Conservation (phyloP, 768 basidiomycete species). For the Suillus plorans region DNA sequence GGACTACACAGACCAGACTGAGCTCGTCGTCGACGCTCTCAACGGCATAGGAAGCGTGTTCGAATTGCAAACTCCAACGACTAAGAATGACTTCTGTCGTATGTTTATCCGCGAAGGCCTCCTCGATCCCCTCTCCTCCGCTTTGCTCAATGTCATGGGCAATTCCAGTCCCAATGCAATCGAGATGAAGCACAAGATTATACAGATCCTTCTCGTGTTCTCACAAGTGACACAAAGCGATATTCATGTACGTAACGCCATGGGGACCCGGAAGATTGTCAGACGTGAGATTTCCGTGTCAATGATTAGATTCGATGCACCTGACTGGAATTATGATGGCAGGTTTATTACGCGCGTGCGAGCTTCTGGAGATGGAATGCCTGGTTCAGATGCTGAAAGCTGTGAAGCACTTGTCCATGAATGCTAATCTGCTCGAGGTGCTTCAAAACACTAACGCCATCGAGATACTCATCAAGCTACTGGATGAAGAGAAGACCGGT, state of each 20-base stretch:
- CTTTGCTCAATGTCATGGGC: conserved; percentile 84
- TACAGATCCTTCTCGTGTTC: conserved; percentile 86
- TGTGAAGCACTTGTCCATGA: conserved; percentile 96
- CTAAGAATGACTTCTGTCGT: conserved; percentile 97
- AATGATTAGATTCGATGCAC: conserved; percentile 9
- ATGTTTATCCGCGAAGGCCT: conserved; percentile 98
- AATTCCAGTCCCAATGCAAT: conserved; percentile 61
- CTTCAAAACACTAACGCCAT: conserved; percentile 96
- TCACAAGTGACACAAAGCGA: conserved; percentile 97
- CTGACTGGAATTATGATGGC: neutral
- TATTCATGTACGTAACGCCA: conserved; percentile 86
- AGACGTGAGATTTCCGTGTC: conserved; percentile 59
- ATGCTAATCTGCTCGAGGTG: conserved; percentile 83
- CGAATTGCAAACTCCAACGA: conserved; percentile 93
- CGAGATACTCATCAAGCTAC: conserved; percentile 82
- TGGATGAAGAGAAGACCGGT: conserved; percentile 79
- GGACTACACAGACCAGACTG: conserved; percentile 88
- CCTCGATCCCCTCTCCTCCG: conserved; percentile 87
- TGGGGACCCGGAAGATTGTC: conserved; percentile 87
- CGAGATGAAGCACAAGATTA: conserved; percentile 86
- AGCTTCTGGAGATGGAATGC: conserved; percentile 83
- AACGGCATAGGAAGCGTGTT: conserved; percentile 96
- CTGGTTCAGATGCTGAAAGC: conserved; percentile 90
- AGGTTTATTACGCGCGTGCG: conserved; percentile 89
- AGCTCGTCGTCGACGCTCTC: conserved; percentile 89